Conservation (phyloP, 208 protist genomes). For the Leishmania braziliensis region DNA sequence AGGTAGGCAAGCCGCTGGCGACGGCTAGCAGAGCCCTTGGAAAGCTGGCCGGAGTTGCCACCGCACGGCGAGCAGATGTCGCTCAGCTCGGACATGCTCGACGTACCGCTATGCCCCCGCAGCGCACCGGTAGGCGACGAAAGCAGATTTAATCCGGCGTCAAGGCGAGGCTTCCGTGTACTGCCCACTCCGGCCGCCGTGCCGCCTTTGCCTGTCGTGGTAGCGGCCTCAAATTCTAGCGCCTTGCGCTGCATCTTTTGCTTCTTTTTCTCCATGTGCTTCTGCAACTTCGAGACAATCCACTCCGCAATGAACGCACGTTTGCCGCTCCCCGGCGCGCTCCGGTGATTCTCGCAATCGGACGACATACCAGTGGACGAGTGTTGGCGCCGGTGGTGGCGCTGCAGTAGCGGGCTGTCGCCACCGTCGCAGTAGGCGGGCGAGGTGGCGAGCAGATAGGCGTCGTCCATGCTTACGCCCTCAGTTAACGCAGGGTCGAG, state of each 20-base stretch:
- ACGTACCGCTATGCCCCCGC: conserved; percentile 1
- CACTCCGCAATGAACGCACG: conserved; percentile 22
- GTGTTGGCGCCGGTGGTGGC: background rate
- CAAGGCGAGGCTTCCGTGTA: background rate
- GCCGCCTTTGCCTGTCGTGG: background rate
- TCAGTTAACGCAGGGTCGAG: background rate
- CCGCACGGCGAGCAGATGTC: conserved; percentile 4
- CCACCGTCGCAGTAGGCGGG: background rate
- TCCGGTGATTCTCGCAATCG: background rate
- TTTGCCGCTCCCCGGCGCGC: background rate
- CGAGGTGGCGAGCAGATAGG: background rate
- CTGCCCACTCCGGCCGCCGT: background rate
- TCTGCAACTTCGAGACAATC: conserved; percentile 34
- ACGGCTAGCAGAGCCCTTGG: background rate
- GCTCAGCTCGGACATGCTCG: conserved; percentile 12
- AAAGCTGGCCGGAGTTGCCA: background rate
- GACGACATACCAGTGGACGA: background rate
- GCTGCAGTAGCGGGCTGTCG: background rate
- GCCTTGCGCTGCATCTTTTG: conserved; percentile 22
- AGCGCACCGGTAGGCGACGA: background rate
- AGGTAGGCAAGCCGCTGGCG: conserved; percentile 21
- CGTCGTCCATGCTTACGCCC: background rate
- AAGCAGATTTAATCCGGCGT: background rate
- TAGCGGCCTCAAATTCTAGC: conserved; percentile 24
- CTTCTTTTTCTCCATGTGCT: conserved; percentile 35